Conservation (phyloP, 2,329 filamentous ascomycete genomes). For the Cladosporium phlei region DNA sequence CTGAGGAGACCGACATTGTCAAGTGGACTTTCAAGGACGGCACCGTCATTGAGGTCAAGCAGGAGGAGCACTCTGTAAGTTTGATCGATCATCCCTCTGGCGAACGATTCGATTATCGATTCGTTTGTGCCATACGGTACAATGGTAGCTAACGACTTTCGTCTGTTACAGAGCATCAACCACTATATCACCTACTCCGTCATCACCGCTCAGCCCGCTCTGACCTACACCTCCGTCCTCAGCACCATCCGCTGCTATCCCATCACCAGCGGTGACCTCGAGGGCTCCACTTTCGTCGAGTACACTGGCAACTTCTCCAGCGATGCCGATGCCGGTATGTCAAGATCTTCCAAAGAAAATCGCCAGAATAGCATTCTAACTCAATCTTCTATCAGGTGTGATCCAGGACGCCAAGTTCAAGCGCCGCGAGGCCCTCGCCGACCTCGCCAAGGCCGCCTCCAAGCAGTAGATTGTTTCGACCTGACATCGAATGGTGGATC, state of each 20-base stretch:
- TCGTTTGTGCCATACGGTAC: not conserved
- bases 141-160: not conserved
- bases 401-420: constrained; percentile 74
- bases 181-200: constrained; percentile 72
- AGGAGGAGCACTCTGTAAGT: constrained; percentile 67
- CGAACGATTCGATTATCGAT: not conserved
- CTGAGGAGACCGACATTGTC: constrained; percentile 60
- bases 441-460: constrained; percentile 49
- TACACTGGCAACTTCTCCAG: constrained; percentile 67
- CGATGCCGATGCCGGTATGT: constrained; percentile 64
- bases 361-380: constrained; percentile 8
- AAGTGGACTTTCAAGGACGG: constrained; percentile 69
- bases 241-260: constrained; percentile 63
- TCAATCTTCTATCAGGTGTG: constrained; percentile 46
- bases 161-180: constrained; percentile 55
- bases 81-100: not conserved
- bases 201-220: constrained; percentile 61
- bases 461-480: constrained; percentile 26
- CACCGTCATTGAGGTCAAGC: constrained; percentile 65
- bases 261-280: constrained; percentile 61
- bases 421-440: constrained; percentile 65
- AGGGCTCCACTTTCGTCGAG: constrained; percentile 62
- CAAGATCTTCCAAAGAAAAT: not conserved
- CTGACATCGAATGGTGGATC: too few relatives aligned
- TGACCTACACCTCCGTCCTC: constrained; percentile 62